These are phyloP conservation scores for Trichoderma reesei DNA, from an alignment of 495 filamentous ascomycete genomes.

Conservation along the genomic window DNA sequence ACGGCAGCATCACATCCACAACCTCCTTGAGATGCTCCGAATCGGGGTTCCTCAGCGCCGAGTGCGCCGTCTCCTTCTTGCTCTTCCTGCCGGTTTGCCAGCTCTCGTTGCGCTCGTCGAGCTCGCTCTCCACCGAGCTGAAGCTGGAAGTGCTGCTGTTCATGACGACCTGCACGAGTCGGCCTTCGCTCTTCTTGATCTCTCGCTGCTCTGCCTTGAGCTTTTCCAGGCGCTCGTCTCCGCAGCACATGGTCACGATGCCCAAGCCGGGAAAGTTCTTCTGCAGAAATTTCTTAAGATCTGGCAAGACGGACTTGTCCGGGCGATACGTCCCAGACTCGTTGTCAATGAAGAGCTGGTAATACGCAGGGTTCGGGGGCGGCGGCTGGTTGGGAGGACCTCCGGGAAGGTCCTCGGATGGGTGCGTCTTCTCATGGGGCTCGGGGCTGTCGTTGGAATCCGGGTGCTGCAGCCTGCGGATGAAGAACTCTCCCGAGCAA, in stretches of 20 bases:
- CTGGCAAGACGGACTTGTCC: conserved; percentile 59
- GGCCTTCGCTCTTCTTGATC: conserved; percentile 52
- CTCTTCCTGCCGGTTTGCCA: not conserved
- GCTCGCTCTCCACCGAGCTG: conserved; percentile 66
- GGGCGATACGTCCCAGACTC: conserved; percentile 90
- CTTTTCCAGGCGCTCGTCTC: conserved; percentile 51
- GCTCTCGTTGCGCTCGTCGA: conserved; percentile 44
- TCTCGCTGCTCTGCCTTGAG: conserved; percentile 38
- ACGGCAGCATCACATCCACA: not conserved
- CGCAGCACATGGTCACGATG: conserved; percentile 61
- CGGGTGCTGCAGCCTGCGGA: conserved; percentile 48
- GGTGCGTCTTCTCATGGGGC: conserved; percentile 18
- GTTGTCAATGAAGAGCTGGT: conserved; percentile 89
- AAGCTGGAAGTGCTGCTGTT: conserved; percentile 46
- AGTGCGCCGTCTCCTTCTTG: conserved; percentile 7
- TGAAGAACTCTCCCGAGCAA: conserved; percentile 86
- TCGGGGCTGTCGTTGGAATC: conserved; percentile 13
- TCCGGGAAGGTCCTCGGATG: conserved; percentile 21
- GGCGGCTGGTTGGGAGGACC: conserved; percentile 34
- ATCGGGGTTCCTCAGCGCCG: not conserved
- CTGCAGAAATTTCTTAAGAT: conserved; percentile 58
- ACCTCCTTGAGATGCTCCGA: conserved; percentile 8
- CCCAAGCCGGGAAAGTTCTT: conserved; percentile 64
- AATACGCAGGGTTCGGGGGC: conserved; percentile 51
- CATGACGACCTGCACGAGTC: conserved; percentile 55